Evolutionary conservation across 129 eudicot species (phyloP).

Genomic region (Lonicera japonica): DNA sequence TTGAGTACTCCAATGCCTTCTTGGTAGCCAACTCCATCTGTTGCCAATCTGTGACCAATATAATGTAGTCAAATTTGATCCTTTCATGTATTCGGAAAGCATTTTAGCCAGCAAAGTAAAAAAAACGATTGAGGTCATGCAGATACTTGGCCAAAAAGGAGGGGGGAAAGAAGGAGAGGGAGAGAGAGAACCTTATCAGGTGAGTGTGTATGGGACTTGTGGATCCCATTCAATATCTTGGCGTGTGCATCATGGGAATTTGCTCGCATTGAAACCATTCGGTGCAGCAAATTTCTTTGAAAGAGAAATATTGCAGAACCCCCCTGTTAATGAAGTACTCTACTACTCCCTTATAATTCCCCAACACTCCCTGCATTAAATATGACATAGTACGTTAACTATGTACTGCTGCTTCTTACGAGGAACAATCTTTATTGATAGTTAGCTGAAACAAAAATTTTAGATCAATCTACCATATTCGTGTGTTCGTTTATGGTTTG

Average conservation of each 20-base stretch:
- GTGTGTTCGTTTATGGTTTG: neutral
- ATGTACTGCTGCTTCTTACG: neutral
- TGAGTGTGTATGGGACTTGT: conserved; percentile 86
- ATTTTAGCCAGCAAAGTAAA: conserved; percentile 53
- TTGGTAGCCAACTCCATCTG: conserved; percentile 53
- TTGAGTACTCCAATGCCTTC: conserved; percentile 58
- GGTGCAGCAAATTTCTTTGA: conserved; percentile 66
- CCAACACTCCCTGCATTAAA: conserved; percentile 61
- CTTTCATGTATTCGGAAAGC: conserved; percentile 75
- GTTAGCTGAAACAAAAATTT: too few relatives aligned
- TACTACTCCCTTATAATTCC: conserved; percentile 52
- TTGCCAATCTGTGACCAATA: conserved; percentile 54
- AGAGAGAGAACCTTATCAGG: conserved; percentile 56
- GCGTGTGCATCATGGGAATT: conserved; percentile 71
- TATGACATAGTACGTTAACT: neutral
- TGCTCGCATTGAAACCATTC: conserved; percentile 90
- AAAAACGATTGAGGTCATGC: conserved; percentile 1
- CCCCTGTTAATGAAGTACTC: conserved; percentile 58
- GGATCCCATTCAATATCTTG: conserved; percentile 70
- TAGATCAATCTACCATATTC: neutral
- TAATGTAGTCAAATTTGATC: conserved; percentile 46
- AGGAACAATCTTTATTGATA: neutral
- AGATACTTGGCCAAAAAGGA: neutral
- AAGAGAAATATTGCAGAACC: conserved; percentile 65
- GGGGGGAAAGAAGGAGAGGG: neutral